Evolutionary conservation across 306 rosid genomes (phyloP).

Genomic region (Prunus campanulata): DNA sequence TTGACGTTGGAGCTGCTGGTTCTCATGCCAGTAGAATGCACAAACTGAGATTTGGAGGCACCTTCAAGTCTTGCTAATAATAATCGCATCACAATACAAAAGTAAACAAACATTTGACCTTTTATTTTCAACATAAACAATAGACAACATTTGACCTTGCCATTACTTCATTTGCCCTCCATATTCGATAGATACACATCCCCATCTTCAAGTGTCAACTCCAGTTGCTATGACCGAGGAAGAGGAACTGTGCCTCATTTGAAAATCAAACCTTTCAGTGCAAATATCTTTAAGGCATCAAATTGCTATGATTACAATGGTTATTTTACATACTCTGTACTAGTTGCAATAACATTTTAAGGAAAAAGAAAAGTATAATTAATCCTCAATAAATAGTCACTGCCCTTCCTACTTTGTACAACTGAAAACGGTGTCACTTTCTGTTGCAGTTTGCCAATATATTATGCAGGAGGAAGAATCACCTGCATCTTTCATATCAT

Average conservation of each 20-base stretch:
- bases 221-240: not conserved
- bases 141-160: not conserved
- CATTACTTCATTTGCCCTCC: not conserved
- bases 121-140: not conserved
- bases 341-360: not conserved
- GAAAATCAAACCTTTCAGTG: not conserved
- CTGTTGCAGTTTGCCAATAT: constrained; percentile 18
- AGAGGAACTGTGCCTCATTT: not conserved
- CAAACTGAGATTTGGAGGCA: not conserved
- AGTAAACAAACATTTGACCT: constrained; percentile 2
- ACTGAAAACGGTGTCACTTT: too few species aligned
- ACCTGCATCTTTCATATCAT: constrained; percentile 2
- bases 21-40: not conserved
- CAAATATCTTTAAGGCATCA: not conserved
- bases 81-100: not conserved
- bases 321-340: not conserved
- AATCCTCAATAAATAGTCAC: constrained; percentile 20
- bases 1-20: not conserved
- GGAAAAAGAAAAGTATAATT: not conserved
- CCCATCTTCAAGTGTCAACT: not conserved
- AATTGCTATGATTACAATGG: not conserved
- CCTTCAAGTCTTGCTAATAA: not conserved
- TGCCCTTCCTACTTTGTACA: constrained; percentile 10
- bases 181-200: not conserved
- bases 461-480: constrained; percentile 16